Evolutionary conservation across 805 yeast species (phyloP), one percentile per base, ranked within the genome.

Genomic region (Starmerella geochares): DNA sequence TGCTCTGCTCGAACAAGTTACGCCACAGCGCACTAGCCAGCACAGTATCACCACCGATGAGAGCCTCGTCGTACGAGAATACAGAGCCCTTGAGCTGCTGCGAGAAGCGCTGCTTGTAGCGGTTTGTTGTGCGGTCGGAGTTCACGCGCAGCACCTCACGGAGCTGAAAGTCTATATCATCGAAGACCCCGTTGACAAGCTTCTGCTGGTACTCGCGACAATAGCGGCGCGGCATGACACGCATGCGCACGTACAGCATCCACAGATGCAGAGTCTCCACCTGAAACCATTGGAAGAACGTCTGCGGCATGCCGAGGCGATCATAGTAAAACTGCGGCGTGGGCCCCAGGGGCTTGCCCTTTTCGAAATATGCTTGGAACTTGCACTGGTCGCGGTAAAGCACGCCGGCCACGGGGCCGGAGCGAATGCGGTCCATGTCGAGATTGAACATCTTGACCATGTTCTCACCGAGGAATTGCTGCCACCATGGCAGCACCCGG

Each of bases 281-380:
- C 67, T 90, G 97, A 65, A 82, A 90, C 95, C 96, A 90, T 66
- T 87, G 94, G n/a, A 90, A 79, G 62, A 90, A 88, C 0, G 96
- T 82, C 62, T 76, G 74, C 31, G 95, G 95, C 61, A 92, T 70
- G 23, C 78, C 81, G 50, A 92, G 70, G 11, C 88, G 83, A 48
- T 85, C 83, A 63, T 86, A 92, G 73, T 86, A 92, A 63, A 86
- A 92, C 48, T 70, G 71, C 1, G 96, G 95, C 4, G 84, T 75
- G 17, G 76, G 79, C 3, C 84, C 75, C 36, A 84, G 69, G 13
- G 66, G 62, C 39, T 41, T 38, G 27, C 51, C 58, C 36, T 49
- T 46, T 53, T 61, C 62, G 46, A 64, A 63, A 38, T 55, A 59
- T 3, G 86, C 95, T 67, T 87, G 96, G 39, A 72, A 76, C 65